Conservation (phyloP, 768 basidiomycete genomes). For the Auriscalpium orientale region DNA sequence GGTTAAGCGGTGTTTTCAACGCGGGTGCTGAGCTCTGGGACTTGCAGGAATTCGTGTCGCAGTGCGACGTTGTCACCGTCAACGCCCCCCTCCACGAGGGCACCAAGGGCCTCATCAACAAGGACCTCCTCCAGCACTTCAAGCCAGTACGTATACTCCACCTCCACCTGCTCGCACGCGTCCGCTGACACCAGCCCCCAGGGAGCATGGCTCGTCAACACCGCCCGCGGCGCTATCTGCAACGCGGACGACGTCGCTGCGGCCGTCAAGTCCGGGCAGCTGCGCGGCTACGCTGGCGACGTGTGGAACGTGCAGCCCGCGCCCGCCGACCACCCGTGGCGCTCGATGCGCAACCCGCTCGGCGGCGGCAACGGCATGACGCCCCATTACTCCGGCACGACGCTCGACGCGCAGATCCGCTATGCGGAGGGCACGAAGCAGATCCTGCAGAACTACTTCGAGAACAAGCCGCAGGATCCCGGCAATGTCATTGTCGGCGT, state of each 20-base stretch:
- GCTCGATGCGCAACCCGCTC: constrained; percentile 28
- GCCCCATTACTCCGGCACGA: background rate
- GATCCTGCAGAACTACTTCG: constrained; percentile 18
- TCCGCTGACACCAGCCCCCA: background rate
- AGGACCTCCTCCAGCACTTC: constrained; percentile 32
- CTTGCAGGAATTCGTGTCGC: constrained; percentile 14
- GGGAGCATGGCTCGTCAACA: constrained; percentile 37
- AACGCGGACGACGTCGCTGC: background rate
- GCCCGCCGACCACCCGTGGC: constrained; percentile 36
- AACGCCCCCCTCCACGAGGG: background rate
- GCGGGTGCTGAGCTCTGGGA: constrained; percentile 24
- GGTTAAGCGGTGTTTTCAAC: background rate
- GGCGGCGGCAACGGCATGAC: constrained; percentile 22
- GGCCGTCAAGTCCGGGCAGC: constrained; percentile 40
- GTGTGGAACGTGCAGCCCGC: constrained; percentile 32
- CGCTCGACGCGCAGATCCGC: background rate
- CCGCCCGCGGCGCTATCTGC: constrained; percentile 34
- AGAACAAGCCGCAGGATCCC: constrained; percentile 24
- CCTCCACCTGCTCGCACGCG: background rate
- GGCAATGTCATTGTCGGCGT: constrained; percentile 33
- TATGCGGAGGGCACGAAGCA: constrained; percentile 31
- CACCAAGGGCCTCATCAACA: constrained; percentile 33
- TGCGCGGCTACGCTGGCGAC: constrained; percentile 25
- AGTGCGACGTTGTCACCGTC: constrained; percentile 27
- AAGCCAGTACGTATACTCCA: constrained; percentile 25